These are phyloP conservation scores for Kuraishia ogatae DNA, from an alignment of 805 yeast species.

Conservation along the genomic window DNA sequence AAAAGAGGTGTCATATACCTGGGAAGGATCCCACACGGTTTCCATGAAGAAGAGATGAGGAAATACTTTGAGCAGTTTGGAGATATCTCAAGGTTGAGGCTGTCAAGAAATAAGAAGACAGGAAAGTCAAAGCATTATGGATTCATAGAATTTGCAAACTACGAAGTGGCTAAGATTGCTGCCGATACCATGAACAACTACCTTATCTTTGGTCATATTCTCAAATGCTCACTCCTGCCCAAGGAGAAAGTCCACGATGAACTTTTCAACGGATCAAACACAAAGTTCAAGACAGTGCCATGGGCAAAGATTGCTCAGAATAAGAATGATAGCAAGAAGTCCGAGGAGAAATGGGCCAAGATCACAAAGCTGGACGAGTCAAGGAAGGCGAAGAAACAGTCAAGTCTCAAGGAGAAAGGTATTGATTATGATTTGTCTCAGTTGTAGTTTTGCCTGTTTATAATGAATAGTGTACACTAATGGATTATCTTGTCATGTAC, in stretches of 20 bases:
- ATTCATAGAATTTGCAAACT: constrained; percentile 70
- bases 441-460: not conserved
- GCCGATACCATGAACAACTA: constrained; percentile 96
- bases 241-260: constrained; percentile 46
- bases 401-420: constrained; percentile 45
- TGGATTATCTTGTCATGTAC: not conserved
- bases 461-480: not conserved
- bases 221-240: constrained; percentile 53
- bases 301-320: constrained; percentile 45
- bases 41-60: constrained; percentile 72
- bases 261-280: constrained; percentile 49
- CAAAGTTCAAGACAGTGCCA: constrained; percentile 48
- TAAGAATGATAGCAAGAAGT: constrained; percentile 49
- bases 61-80: constrained; percentile 91
- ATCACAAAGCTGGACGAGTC: constrained; percentile 37
- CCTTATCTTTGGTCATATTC: constrained; percentile 76
- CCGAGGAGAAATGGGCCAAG: constrained; percentile 46
- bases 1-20: constrained; percentile 71
- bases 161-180: constrained; percentile 78
- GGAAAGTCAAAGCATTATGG: constrained; percentile 91
- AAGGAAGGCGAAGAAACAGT: constrained; percentile 33
- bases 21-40: constrained; percentile 90
- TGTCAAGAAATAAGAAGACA: constrained; percentile 83
- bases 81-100: constrained; percentile 62
- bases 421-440: constrained; percentile 35